Evolutionary conservation across 371 early-diverging fungal species (phyloP), one percentile per base, ranked within the genome.

Genomic region (Basidiobolus meristosporus): DNA sequence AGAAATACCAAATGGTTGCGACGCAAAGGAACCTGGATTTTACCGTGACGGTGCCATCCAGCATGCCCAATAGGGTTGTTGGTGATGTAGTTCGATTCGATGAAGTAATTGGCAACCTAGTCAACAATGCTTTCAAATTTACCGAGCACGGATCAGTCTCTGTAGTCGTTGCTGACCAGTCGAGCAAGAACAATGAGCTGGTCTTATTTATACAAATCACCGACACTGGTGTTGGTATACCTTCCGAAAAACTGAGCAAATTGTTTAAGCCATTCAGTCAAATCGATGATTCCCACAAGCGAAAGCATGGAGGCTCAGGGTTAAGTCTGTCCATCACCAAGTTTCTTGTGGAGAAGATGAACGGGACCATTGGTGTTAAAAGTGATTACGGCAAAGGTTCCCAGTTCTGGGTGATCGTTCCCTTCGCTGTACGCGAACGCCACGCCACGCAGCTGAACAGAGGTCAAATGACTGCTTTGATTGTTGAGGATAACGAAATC

Each of bases 191-290:
- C 31, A 54, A 60, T 29, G 47, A 61, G 17, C 52, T 67, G 9
- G 56, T 62, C 31, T 52, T 80, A 3, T 63, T 73, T 38, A 57
- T 84, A 26, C 72, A 72, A 43, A 80, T 88, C 17, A 56, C 56
- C 17, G 90, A 89, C 47, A 78, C 79, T 0, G 90, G 90, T 30
- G 84, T 86, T 21, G 90, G 88, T 15, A 86, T 87, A 44, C 59
- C 72, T 32, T 63, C 68, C 31, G 77, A 78, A 37, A 78, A 73
- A 45, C 57, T 77, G 34, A 59, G 65, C 36, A 56, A 68, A n/a
- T 73, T 87, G 15, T 90, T 90, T 48, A 73, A 77, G 34, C 78
- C 80, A 4, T 90, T 81, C 53, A 60, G 74, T 1, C 75, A 74
- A 34, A 70, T 68, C 10, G 71, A 68, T 42, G 65, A 65, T 21